phyloP scores from a whole-genome alignment of 176 grass and related monocot species.

The Rhynchospora breviuscula region DNA sequence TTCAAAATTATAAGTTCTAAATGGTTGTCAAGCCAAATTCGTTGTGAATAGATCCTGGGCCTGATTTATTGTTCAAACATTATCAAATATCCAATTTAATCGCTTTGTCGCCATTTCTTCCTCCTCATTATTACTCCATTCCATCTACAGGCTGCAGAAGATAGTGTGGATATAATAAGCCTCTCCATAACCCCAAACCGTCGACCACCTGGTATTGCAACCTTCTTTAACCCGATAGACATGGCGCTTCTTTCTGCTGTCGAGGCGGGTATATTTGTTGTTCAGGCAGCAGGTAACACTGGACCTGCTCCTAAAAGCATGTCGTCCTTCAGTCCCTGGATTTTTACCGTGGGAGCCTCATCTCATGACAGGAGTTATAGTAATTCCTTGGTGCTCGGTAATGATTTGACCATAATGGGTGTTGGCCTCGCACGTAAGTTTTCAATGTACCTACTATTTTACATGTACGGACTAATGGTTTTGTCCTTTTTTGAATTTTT shows the following conservation, averaged over 20 bases:
- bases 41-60: no score
- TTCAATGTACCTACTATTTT: not conserved
- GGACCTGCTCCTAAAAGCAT: slow-evolving; percentile 88
- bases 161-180: slow-evolving; percentile 90
- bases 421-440: slow-evolving; percentile 95
- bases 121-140: not conserved
- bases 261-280: slow-evolving; percentile 90
- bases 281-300: slow-evolving; percentile 96
- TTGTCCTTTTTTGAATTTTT: slow-evolving; percentile 1
- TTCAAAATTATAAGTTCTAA: no score
- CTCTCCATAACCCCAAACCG: slow-evolving; percentile 98
- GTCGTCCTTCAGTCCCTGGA: slow-evolving; percentile 94
- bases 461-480: not conserved
- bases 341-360: slow-evolving; percentile 95
- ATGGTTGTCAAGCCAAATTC: no score
- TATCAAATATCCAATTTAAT: not conserved
- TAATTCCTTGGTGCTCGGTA: slow-evolving; percentile 81
- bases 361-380: slow-evolving; percentile 86
- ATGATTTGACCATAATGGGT: slow-evolving; percentile 81
- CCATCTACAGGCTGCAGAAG: slow-evolving; percentile 82
- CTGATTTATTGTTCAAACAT: no score
- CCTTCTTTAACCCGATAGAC: slow-evolving; percentile 99
- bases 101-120: slow-evolving; percentile 12
- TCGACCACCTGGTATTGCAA: slow-evolving; percentile 76
- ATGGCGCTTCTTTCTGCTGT: slow-evolving; percentile 86